Conservation (phyloP, 306 rosid species). For the Cotoneaster glaucophyllus region DNA sequence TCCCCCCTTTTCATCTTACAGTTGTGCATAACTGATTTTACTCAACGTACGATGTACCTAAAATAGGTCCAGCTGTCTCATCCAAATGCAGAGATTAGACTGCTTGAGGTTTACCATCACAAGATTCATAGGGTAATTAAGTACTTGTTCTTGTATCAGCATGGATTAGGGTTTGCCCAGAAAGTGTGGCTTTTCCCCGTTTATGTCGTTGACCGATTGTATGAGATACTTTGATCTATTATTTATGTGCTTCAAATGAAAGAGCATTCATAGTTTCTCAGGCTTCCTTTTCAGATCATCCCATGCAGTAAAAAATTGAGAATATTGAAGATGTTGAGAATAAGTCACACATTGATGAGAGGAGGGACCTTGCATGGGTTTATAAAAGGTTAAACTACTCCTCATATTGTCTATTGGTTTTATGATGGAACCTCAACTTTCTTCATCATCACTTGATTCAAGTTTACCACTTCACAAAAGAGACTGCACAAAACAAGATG, state of each 20-base stretch:
- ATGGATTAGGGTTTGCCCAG: neutral
- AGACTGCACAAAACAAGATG: constrained; percentile 57
- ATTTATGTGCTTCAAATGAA: neutral
- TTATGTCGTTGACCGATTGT: neutral
- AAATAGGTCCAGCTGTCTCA: constrained; percentile 82
- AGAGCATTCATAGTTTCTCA: neutral
- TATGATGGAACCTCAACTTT: too few species aligned
- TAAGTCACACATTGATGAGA: too few species aligned
- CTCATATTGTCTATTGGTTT: too few species aligned
- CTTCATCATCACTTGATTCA: constrained; percentile 73
- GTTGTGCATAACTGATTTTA: neutral
- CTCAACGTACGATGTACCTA: neutral
- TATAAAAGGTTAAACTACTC: too few species aligned
- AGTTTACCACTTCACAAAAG: constrained; percentile 81
- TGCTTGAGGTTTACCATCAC: constrained; percentile 88
- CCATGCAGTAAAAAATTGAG: constrained; percentile 52
- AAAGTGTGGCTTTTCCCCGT: neutral
- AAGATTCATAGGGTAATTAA: constrained; percentile 88
- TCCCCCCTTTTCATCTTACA: too few species aligned
- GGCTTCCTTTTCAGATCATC: constrained; percentile 42
- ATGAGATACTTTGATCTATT: neutral
- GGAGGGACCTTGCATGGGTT: too few species aligned
- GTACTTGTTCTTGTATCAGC: neutral
- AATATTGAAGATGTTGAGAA: constrained; percentile 18
- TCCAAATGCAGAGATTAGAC: constrained; percentile 75